Evolutionary conservation across 345 rosid genomes (phyloP).

Genomic region (Noccaea caerulescens): DNA sequence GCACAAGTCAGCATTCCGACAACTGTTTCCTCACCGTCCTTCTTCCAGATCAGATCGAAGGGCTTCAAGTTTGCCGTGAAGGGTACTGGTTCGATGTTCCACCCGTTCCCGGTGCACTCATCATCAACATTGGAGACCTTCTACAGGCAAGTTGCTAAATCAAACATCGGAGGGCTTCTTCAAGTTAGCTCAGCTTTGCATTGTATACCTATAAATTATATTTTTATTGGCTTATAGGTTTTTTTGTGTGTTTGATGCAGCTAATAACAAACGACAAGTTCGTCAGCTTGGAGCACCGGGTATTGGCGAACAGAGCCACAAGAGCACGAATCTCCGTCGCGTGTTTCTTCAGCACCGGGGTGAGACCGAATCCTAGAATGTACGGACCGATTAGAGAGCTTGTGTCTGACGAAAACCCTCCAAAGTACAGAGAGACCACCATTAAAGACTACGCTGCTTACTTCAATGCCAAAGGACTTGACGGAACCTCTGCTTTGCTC

Average conservation of each 20-base stretch:
- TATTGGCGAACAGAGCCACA: conserved; percentile 45
- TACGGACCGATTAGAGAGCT: conserved; percentile 54
- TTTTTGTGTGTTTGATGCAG: conserved; percentile 32
- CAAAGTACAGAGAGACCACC: conserved; percentile 52
- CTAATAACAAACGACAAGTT: conserved; percentile 53
- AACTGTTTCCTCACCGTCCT: conserved; percentile 57
- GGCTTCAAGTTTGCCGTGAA: conserved; percentile 56
- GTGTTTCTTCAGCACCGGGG: conserved; percentile 48
- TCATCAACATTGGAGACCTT: conserved; percentile 62
- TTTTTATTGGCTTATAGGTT: neutral
- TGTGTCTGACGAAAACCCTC: conserved; percentile 54
- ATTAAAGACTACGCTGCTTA: conserved; percentile 37
- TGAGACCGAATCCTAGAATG: conserved; percentile 32
- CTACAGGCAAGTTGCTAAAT: conserved; percentile 50
- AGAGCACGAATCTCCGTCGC: conserved; percentile 50
- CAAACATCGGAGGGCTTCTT: too few relatives aligned
- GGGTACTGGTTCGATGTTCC: conserved; percentile 57
- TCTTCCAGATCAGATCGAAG: conserved; percentile 62
- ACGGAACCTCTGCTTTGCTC: conserved; percentile 47
- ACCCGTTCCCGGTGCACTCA: conserved; percentile 53
- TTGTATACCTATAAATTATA: neutral
- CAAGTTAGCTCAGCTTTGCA: neutral
- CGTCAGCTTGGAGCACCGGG: conserved; percentile 52
- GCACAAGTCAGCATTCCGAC: conserved; percentile 55
- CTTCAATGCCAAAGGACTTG: conserved; percentile 47